These are phyloP conservation scores for Asterionellopsis glacialis DNA, from an alignment of 108 stramenopile species.

Conservation along the genomic window DNA sequence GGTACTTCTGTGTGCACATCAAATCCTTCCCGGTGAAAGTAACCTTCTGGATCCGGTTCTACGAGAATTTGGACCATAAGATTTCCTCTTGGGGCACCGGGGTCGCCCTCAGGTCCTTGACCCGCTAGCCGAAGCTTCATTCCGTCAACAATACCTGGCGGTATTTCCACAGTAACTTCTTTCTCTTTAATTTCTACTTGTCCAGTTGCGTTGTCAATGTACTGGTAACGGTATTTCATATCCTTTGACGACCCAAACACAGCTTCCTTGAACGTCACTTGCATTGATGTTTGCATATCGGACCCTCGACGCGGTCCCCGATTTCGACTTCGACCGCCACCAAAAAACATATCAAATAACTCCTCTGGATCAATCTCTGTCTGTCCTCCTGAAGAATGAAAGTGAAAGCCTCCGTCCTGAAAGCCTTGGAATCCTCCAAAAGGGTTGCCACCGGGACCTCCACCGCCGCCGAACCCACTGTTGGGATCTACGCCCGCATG, in stretches of 20 bases:
- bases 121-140: slow-evolving; percentile 87
- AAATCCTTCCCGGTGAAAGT: slow-evolving; percentile 84
- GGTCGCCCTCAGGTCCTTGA: slow-evolving; percentile 91
- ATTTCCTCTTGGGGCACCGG: slow-evolving; percentile 84
- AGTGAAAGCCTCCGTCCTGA: slow-evolving; percentile 75
- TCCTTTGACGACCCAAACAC: slow-evolving; percentile 79
- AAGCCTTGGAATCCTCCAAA: slow-evolving; percentile 47
- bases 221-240: slow-evolving; percentile 73
- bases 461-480: slow-evolving; percentile 48
- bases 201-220: slow-evolving; percentile 54
- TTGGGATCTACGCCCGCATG: slow-evolving; percentile 91
- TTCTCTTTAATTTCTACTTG: slow-evolving; percentile 70
- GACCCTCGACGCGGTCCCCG: slow-evolving; percentile 80
- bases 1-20: slow-evolving; percentile 84
- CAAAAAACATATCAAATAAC: slow-evolving; percentile 86
- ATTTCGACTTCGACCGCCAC: slow-evolving; percentile 46
- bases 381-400: slow-evolving; percentile 36
- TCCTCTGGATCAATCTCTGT: slow-evolving; percentile 86
- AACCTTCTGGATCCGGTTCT: slow-evolving; percentile 59
- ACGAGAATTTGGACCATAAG: slow-evolving; percentile 88
- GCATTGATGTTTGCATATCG: slow-evolving; percentile 85
- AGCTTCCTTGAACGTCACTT: slow-evolving; percentile 88
- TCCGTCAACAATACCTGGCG: slow-evolving; percentile 92
- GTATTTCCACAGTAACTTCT: slow-evolving; percentile 82
- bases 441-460: slow-evolving; percentile 47